These are phyloP conservation scores for Hemileccinum rubropunctum DNA, from an alignment of 768 basidiomycete species.

Conservation along the genomic window DNA sequence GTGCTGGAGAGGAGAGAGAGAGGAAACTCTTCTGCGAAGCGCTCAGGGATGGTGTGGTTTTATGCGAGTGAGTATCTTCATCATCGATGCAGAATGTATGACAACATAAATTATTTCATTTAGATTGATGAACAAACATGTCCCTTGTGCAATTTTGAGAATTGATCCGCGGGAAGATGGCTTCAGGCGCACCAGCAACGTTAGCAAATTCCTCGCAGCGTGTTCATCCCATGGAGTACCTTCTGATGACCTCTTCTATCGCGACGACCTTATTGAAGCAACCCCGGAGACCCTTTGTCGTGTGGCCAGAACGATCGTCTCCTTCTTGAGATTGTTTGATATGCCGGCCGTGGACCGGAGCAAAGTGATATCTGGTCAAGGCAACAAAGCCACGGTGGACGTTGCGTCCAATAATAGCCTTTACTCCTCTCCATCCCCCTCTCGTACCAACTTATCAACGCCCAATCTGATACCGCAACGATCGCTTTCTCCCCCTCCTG, in stretches of 20 bases:
- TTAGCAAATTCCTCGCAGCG: constrained; percentile 75
- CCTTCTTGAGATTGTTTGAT: constrained; percentile 63
- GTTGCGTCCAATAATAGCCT: constrained; percentile 36
- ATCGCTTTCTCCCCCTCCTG: constrained; percentile 37
- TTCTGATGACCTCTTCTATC: constrained; percentile 61
- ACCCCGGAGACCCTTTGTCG: constrained; percentile 61
- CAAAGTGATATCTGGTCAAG: constrained; percentile 45
- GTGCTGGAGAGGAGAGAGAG: constrained; percentile 72
- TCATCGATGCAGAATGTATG: constrained; percentile 7
- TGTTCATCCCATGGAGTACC: constrained; percentile 66
- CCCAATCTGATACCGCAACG: constrained; percentile 50
- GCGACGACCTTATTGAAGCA: constrained; percentile 64
- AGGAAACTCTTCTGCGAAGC: constrained; percentile 70
- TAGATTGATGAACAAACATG: constrained; percentile 79
- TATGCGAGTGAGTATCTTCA: constrained; percentile 75
- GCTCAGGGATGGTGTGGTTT: constrained; percentile 77
- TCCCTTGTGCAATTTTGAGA: constrained; percentile 55
- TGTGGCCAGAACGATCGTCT: constrained; percentile 72
- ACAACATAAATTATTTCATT: constrained; percentile 2
- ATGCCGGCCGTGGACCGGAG: constrained; percentile 43
- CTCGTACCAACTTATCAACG: constrained; percentile 56
- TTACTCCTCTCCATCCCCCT: constrained; percentile 27
- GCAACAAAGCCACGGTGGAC: constrained; percentile 26
- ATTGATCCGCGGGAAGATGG: constrained; percentile 69
- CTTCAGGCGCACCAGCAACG: constrained; percentile 62